Evolutionary conservation across 179 eudicot genomes (phyloP).

Genomic region (Heliamphora pulchella): DNA sequence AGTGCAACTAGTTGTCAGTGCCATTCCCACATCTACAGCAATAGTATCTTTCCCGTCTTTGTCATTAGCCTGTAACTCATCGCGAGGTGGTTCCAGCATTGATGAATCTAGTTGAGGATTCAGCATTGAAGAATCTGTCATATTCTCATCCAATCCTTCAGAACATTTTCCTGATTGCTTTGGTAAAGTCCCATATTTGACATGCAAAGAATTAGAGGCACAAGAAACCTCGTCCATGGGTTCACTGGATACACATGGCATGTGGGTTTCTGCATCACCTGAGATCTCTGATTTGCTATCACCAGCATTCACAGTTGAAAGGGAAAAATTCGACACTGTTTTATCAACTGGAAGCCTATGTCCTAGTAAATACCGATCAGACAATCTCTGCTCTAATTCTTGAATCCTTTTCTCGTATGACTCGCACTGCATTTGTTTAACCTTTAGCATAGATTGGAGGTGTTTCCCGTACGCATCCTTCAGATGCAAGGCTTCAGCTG

Average conservation of each 20-base stretch:
- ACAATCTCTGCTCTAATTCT: conserved; percentile 76
- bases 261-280: conserved; percentile 42
- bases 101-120: conserved; percentile 76
- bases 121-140: conserved; percentile 69
- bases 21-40: conserved; percentile 27
- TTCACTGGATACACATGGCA: conserved; percentile 37
- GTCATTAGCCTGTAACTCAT: conserved; percentile 42
- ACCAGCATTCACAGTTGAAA: conserved; percentile 34
- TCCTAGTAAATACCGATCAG: conserved; percentile 49
- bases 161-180: conserved; percentile 34
- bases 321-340: conserved; percentile 27
- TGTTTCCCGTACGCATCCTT: conserved; percentile 85
- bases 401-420: conserved; percentile 85
- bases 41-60: conserved; percentile 38
- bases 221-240: conserved; percentile 77
- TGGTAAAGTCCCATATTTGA: conserved; percentile 33
- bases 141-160: conserved; percentile 73
- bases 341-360: conserved; percentile 31
- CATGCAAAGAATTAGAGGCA: conserved; percentile 42
- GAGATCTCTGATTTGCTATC: conserved; percentile 61
- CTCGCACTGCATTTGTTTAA: conserved; percentile 63
- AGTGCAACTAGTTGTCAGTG: conserved; percentile 34
- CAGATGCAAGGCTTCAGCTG: conserved; percentile 72
- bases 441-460: conserved; percentile 56
- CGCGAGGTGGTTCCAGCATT: conserved; percentile 69